These are phyloP conservation scores for Boletus albobrunnescens DNA, from an alignment of 1,284 basidiomycete genomes.

Conservation along the genomic window DNA sequence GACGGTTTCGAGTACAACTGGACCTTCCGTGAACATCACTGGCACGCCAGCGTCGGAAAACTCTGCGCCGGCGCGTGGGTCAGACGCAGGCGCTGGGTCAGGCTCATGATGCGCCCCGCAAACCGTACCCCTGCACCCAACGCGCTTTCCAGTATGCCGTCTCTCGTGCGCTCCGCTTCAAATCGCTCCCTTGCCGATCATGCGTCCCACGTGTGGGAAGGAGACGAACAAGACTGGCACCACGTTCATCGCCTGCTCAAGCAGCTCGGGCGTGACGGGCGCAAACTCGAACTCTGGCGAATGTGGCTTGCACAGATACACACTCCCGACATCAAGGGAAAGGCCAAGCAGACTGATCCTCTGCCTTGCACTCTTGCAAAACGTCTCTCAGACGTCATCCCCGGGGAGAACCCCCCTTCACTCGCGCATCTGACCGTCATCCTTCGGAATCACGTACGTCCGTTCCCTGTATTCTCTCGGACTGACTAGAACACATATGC, in stretches of 20 bases:
- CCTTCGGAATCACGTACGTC: slow-evolving; percentile 57
- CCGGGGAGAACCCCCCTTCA: slow-evolving; percentile 30
- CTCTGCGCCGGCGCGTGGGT: slow-evolving; percentile 68
- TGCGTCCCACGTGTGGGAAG: slow-evolving; percentile 40
- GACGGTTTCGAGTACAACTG: slow-evolving; percentile 85
- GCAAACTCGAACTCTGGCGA: slow-evolving; percentile 68
- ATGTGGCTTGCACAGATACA: slow-evolving; percentile 45
- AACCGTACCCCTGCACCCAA: slow-evolving; percentile 12
- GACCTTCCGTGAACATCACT: slow-evolving; percentile 59
- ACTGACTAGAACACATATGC: slow-evolving; percentile 4
- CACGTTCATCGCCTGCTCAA: slow-evolving; percentile 53
- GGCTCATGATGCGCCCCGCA: slow-evolving; percentile 72
- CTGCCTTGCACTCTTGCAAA: slow-evolving; percentile 16
- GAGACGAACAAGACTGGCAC: slow-evolving; percentile 57
- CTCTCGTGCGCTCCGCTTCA: slow-evolving; percentile 10
- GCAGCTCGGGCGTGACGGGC: slow-evolving; percentile 56
- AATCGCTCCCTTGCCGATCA: slow-evolving; percentile 22
- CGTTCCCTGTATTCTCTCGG: background rate
- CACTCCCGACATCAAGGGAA: slow-evolving; percentile 27
- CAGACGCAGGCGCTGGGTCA: slow-evolving; percentile 69
- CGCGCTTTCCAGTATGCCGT: background rate
- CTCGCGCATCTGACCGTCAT: slow-evolving; percentile 46
- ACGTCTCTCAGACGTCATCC: slow-evolving; percentile 8
- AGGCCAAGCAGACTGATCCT: slow-evolving; percentile 40
- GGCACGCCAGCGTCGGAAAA: slow-evolving; percentile 58